Conservation (phyloP, 768 basidiomycete species). For the Termitomyces sp. region DNA sequence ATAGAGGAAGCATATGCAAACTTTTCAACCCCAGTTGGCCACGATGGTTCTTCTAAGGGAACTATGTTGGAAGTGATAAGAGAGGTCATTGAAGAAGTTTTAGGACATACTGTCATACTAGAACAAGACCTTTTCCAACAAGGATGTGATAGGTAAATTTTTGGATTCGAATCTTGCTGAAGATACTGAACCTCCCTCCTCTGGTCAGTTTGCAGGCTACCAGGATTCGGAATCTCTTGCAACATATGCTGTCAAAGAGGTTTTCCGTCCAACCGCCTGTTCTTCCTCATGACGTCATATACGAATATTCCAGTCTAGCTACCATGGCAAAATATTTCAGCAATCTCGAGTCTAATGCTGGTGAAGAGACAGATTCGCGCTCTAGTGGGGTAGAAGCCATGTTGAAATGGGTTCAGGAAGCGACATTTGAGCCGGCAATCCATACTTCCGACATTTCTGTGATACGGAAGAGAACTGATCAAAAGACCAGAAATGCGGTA, state of each 20-base stretch:
- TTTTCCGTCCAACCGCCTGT: no score
- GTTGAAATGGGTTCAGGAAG: neutral
- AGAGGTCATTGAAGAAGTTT: neutral
- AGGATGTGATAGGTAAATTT: slow-evolving; percentile 27
- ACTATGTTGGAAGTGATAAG: neutral
- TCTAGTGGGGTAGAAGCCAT: slow-evolving; percentile 11
- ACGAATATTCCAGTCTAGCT: neutral
- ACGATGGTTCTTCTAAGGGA: neutral
- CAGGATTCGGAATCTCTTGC: slow-evolving; percentile 28
- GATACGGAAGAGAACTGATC: no score
- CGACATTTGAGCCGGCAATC: neutral
- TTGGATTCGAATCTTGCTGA: slow-evolving; percentile 22
- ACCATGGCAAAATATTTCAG: neutral
- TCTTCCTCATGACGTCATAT: neutral
- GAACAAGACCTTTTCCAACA: slow-evolving; percentile 2
- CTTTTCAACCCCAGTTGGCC: neutral
- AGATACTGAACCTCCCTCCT: neutral
- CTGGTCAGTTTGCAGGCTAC: slow-evolving; percentile 30
- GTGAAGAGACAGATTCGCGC: neutral
- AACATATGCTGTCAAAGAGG: neutral
- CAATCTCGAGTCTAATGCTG: neutral
- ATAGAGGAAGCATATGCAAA: slow-evolving; percentile 39
- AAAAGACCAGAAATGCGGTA: slow-evolving; percentile 16
- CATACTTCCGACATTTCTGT: neutral
- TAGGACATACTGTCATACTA: neutral